These are phyloP conservation scores for Mortierella sp. DNA, from an alignment of 371 early-diverging fungal genomes.

Conservation along the genomic window DNA sequence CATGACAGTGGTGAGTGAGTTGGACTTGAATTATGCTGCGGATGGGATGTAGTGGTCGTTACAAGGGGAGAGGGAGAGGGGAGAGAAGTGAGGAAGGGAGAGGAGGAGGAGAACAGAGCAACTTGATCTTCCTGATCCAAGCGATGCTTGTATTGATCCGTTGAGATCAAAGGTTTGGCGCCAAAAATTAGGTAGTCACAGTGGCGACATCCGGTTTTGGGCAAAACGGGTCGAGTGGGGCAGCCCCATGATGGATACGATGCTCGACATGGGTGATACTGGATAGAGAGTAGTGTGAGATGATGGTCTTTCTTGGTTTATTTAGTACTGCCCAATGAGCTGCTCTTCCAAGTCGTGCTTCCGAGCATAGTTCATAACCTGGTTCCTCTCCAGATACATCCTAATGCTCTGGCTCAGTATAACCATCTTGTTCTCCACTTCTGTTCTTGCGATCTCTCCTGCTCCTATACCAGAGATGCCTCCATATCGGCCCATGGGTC, in stretches of 20 bases:
- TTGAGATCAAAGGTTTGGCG: too few species aligned
- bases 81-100: too few species aligned
- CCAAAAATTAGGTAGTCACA: too few species aligned
- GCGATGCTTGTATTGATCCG: too few species aligned
- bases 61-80: too few species aligned
- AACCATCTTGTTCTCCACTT: slow-evolving; percentile 21
- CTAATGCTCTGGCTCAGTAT: slow-evolving; percentile 22
- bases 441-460: slow-evolving; percentile 9
- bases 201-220: too few species aligned
- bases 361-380: slow-evolving; percentile 35
- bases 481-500: slow-evolving; percentile 23
- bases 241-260: too few species aligned
- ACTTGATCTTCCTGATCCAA: too few species aligned
- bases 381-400: slow-evolving; percentile 35
- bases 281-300: too few species aligned
- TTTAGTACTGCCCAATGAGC: slow-evolving; percentile 17
- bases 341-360: slow-evolving; percentile 34
- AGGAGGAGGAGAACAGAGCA: too few species aligned
- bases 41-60: not conserved
- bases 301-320: not conserved
- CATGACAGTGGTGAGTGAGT: slow-evolving; percentile 1
- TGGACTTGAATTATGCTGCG: not conserved
- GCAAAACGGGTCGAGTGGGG: too few species aligned
- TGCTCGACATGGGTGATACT: too few species aligned
- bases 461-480: slow-evolving; percentile 1